phyloP scores from a whole-genome alignment of 306 rosid genomes.

The Boehmeria nivea region DNA sequence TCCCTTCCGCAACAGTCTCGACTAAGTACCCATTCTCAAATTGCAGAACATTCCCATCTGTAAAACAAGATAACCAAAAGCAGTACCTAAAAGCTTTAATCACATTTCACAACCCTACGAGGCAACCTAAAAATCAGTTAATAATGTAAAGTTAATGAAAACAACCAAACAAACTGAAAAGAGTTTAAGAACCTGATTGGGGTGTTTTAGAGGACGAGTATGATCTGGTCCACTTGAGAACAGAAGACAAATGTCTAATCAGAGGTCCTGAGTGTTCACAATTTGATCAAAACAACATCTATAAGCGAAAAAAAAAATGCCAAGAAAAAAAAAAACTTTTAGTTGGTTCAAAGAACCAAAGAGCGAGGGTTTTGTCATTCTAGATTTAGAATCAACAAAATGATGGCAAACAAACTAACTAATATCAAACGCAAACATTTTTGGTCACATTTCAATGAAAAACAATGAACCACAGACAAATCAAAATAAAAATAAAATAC shows the following conservation, averaged over 20 bases:
- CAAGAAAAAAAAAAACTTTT: not conserved
- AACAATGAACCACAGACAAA: too few relatives aligned
- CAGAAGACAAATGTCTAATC: conserved; percentile 64
- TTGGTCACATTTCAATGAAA: too few relatives aligned
- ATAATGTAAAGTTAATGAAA: not conserved
- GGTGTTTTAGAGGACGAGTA: conserved; percentile 49
- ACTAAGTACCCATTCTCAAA: conserved; percentile 94
- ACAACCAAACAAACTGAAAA: not conserved
- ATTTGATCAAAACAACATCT: conserved; percentile 7
- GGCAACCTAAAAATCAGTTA: not conserved
- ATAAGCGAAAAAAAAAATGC: not conserved
- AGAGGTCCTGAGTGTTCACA: conserved; percentile 61
- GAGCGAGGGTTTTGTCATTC: too few relatives aligned
- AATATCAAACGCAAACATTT: too few relatives aligned
- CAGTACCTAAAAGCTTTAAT: not conserved
- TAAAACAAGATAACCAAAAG: conserved; percentile 17
- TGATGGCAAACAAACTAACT: too few relatives aligned
- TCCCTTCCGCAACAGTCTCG: conserved; percentile 90
- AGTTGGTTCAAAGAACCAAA: too few relatives aligned
- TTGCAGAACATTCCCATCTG: conserved; percentile 85
- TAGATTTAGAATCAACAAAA: too few relatives aligned
- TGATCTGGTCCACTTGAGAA: conserved; percentile 83
- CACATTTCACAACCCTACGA: not conserved
- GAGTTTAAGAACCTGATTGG: conserved; percentile 48
- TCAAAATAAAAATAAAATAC: too few relatives aligned